Percentiles rank a stretch among this genome's conserved stretches.
These are phyloP conservation scores for Wickerhamomyces sp. DNA, from an alignment of 1,139 yeast genomes.

Conservation along the genomic window DNA sequence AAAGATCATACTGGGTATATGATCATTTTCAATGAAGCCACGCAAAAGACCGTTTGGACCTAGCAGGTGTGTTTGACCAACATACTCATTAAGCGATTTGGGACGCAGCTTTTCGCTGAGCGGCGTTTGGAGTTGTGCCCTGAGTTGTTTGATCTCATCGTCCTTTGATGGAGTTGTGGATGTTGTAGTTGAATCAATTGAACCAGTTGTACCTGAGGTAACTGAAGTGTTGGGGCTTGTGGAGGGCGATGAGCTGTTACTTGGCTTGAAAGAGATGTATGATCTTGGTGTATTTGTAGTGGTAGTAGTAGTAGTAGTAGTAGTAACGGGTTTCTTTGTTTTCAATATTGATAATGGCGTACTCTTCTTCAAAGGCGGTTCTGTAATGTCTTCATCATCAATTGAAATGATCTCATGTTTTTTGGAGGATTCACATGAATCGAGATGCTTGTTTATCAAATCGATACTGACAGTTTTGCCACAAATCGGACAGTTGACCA, in stretches of 20 bases:
- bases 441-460: constrained; percentile 24
- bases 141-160: constrained; percentile 35
- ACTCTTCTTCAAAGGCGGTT: constrained; percentile 6
- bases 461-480: constrained; percentile 15
- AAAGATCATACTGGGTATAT: constrained; percentile 76
- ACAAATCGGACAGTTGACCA: constrained; percentile 27
- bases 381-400: constrained; percentile 6
- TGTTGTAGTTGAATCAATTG: neutral
- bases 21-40: constrained; percentile 55
- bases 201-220: neutral
- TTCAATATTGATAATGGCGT: neutral
- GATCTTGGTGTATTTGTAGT: constrained; percentile 3
- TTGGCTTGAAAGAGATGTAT: neutral
- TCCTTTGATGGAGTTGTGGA: constrained; percentile 7
- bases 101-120: constrained; percentile 88
- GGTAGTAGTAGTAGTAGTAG: too few species aligned
- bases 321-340: too few species aligned
- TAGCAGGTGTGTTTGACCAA: constrained; percentile 82
- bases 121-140: constrained; percentile 55
- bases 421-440: constrained; percentile 13
- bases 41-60: constrained; percentile 71
- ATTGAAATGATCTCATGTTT: constrained; percentile 3
- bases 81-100: constrained; percentile 61
- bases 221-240: neutral
- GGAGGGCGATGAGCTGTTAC: too few species aligned